Percentiles rank a stretch among this genome's conserved stretches.
Conservation (phyloP, 2,329 filamentous ascomycete species). For the Graphilbum sp. region DNA sequence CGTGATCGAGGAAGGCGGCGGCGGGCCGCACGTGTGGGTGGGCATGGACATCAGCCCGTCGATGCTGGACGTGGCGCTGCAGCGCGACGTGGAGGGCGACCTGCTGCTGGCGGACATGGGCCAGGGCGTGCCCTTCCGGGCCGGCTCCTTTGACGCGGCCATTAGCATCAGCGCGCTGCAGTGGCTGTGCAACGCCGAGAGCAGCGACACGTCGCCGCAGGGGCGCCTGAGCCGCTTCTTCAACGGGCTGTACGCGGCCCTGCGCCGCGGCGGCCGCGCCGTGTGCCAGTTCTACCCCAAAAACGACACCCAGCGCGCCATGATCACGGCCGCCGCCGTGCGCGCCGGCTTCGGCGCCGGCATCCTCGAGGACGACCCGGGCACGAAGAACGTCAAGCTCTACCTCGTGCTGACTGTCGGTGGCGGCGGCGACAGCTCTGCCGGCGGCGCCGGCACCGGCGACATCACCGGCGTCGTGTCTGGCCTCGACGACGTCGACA, state of each 20-base stretch:
- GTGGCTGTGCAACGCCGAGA: conserved; percentile 95
- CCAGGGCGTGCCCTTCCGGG: conserved; percentile 84
- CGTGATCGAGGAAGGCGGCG: conserved; percentile 47
- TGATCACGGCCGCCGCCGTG: conserved; percentile 84
- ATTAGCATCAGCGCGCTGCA: conserved; percentile 94
- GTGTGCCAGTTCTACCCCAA: conserved; percentile 98
- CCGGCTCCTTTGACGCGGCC: conserved; percentile 85
- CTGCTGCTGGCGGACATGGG: conserved; percentile 90
- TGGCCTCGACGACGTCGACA: conserved; percentile 76
- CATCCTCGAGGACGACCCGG: conserved; percentile 85
- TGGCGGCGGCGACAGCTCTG: conserved; percentile 20
- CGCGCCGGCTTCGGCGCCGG: conserved; percentile 92
- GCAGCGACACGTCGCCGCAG: conserved; percentile 63
- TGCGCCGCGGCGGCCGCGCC: conserved; percentile 71
- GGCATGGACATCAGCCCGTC: conserved; percentile 88
- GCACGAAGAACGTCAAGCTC: conserved; percentile 92
- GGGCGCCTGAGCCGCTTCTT: conserved; percentile 76
- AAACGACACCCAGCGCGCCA: conserved; percentile 76
- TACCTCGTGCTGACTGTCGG: conserved; percentile 91
- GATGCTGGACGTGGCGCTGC: conserved; percentile 93
- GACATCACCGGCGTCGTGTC: conserved; percentile 86
- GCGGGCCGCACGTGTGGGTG: conserved; percentile 87
- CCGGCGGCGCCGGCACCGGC: conserved; percentile 28
- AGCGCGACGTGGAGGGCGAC: conserved; percentile 84
- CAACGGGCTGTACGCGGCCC: conserved; percentile 71